phyloP scores from a whole-genome alignment of 2,329 filamentous ascomycete genomes.

The Fusarium sp. region DNA sequence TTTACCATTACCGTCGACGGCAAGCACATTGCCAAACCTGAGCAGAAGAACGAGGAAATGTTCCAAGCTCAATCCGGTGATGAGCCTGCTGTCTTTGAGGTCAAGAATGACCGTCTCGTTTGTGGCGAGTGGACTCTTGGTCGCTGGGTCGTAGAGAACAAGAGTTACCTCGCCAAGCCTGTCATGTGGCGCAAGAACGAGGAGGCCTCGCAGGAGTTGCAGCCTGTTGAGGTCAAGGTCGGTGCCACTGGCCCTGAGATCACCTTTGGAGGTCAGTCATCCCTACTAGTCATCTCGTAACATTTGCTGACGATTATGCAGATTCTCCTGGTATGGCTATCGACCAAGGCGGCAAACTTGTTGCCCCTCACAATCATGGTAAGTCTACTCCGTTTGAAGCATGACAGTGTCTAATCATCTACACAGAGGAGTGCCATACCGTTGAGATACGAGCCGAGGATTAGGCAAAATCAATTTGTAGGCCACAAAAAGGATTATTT shows the following conservation, averaged over 20 bases:
- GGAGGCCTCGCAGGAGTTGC: not conserved
- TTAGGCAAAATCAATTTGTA: not conserved
- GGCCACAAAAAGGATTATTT: not conserved
- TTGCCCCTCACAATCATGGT: not conserved
- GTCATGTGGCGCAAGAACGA: slow-evolving; percentile 19
- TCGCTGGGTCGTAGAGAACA: slow-evolving; percentile 7
- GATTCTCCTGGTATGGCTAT: not conserved
- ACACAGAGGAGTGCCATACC: not conserved
- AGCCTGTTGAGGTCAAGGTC: not conserved
- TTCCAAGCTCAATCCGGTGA: slow-evolving; percentile 1
- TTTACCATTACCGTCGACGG: slow-evolving; percentile 26
- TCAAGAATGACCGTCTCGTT: not conserved
- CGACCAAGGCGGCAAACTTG: not conserved
- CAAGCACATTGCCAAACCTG: slow-evolving; percentile 2
- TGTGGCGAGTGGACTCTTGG: slow-evolving; percentile 19
- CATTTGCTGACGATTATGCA: not conserved
- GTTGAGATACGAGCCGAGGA: not conserved
- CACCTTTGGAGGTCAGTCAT: slow-evolving; percentile 13
- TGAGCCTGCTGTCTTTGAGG: slow-evolving; percentile 16
- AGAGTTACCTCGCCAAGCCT: slow-evolving; percentile 5
- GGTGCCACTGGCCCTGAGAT: not conserved
- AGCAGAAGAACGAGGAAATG: not conserved
- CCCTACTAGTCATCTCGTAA: accelerated
- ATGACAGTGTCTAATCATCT: not conserved
- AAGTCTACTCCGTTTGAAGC: not conserved